phyloP scores from a whole-genome alignment of 495 filamentous ascomycete genomes.

The Aspergillus bridgeri region DNA sequence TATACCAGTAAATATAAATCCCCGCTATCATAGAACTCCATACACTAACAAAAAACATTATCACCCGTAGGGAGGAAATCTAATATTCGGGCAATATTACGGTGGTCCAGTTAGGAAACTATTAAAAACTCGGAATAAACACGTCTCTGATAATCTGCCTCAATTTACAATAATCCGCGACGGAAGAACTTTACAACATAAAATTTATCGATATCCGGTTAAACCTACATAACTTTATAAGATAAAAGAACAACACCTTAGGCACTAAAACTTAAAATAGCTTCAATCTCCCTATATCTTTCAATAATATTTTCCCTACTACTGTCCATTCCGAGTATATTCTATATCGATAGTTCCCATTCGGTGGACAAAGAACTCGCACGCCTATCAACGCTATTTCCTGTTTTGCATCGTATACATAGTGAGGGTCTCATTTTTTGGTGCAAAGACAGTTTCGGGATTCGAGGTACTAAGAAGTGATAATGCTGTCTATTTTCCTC shows the following conservation, averaged over 20 bases:
- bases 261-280: conserved; percentile 91
- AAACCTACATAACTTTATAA: conserved; percentile 82
- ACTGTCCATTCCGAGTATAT: conserved; percentile 30
- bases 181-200: conserved; percentile 99
- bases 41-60: conserved; percentile 98
- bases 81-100: conserved; percentile 96
- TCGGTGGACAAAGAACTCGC: too few species aligned
- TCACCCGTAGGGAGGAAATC: conserved; percentile 93
- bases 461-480: too few species aligned
- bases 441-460: too few species aligned
- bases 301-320: conserved; percentile 80
- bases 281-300: conserved; percentile 98
- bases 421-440: too few species aligned
- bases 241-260: conserved; percentile 97
- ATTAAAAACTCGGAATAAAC: conserved; percentile 98
- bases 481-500: too few species aligned
- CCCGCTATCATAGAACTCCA: conserved; percentile 97
- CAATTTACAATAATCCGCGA: conserved; percentile 83
- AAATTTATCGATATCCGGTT: conserved; percentile 78
- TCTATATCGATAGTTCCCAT: too few species aligned
- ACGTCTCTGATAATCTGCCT: conserved; percentile 95
- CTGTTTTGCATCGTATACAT: too few species aligned
- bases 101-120: conserved; percentile 90
- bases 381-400: too few species aligned
- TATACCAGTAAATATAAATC: conserved; percentile 94